These are phyloP conservation scores for Jamesozyma spencerorum DNA, from an alignment of 805 yeast species.

Conservation along the genomic window DNA sequence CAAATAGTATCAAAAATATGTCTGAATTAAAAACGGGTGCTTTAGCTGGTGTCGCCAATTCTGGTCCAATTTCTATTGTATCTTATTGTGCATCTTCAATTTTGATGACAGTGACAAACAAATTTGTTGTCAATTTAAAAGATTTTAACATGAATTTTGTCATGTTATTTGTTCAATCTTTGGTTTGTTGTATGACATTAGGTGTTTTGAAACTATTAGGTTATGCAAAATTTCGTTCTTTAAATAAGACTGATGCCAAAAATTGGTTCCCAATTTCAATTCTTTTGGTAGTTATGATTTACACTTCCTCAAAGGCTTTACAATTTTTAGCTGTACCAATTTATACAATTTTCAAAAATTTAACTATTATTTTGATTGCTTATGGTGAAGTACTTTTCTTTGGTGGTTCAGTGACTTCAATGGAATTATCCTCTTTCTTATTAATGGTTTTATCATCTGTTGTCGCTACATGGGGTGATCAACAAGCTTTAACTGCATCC, in stretches of 20 bases:
- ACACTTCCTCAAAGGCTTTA: conserved; percentile 91
- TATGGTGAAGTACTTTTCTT: conserved; percentile 98
- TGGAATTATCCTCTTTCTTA: conserved; percentile 81
- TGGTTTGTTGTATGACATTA: conserved; percentile 71
- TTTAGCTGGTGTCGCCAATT: conserved; percentile 31
- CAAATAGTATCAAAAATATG: too few relatives aligned
- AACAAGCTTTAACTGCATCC: conserved; percentile 25
- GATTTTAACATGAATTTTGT: conserved; percentile 79
- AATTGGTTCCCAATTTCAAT: conserved; percentile 94
- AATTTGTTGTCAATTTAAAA: conserved; percentile 71
- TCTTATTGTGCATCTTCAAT: conserved; percentile 91
- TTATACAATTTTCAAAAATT: conserved; percentile 94
- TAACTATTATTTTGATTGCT: conserved; percentile 92
- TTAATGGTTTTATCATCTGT: conserved; percentile 94
- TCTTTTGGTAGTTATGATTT: conserved; percentile 84
- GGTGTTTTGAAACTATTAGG: conserved; percentile 63
- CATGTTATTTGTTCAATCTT: conserved; percentile 77
- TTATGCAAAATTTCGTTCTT: conserved; percentile 76
- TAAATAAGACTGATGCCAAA: conserved; percentile 79
- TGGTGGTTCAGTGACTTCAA: conserved; percentile 81
- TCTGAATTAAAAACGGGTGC: conserved; percentile 22
- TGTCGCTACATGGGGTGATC: conserved; percentile 88
- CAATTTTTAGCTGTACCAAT: conserved; percentile 89
- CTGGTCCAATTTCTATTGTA: conserved; percentile 55
- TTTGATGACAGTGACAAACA: conserved; percentile 95